Evolutionary conservation across 2,329 filamentous ascomycete genomes (phyloP).

Genomic region (Ophiobolus disseminans): DNA sequence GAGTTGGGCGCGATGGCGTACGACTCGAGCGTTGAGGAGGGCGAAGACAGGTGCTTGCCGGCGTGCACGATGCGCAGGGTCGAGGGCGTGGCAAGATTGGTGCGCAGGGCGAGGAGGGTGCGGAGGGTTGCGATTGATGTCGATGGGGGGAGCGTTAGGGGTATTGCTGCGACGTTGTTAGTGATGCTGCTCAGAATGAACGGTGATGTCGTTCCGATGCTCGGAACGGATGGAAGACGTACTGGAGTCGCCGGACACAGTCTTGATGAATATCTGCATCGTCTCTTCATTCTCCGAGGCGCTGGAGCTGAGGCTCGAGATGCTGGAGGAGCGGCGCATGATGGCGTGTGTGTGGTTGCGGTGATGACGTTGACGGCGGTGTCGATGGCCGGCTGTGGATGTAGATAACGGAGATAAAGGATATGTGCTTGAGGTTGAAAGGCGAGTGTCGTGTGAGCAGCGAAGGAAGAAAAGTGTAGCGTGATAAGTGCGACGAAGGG

Average conservation of each 20-base stretch:
- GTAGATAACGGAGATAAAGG: slow-evolving; percentile 16
- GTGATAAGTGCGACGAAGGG: slow-evolving; percentile 1
- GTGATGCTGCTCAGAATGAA: not conserved
- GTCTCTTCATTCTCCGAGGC: slow-evolving; percentile 57
- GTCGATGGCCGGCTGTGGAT: slow-evolving; percentile 1
- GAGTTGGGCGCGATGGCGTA: slow-evolving; percentile 58
- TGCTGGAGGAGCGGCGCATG: slow-evolving; percentile 48
- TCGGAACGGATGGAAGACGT: slow-evolving; percentile 38
- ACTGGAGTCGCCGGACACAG: slow-evolving; percentile 63
- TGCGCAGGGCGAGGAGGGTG: slow-evolving; percentile 64
- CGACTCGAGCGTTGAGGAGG: slow-evolving; percentile 54
- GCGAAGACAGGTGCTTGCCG: slow-evolving; percentile 61
- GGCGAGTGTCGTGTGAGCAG: slow-evolving; percentile 4
- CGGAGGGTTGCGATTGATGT: slow-evolving; percentile 64
- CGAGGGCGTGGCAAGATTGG: slow-evolving; percentile 56
- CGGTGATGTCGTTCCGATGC: too few species aligned
- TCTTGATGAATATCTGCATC: slow-evolving; percentile 69
- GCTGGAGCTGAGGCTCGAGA: slow-evolving; percentile 52
- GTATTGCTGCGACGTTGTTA: slow-evolving; percentile 57
- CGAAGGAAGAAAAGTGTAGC: not conserved
- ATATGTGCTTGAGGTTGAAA: not conserved
- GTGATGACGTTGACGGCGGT: slow-evolving; percentile 13
- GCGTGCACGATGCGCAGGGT: slow-evolving; percentile 65
- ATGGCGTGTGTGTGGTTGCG: slow-evolving; percentile 18
- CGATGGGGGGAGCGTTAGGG: slow-evolving; percentile 61